These are phyloP conservation scores for Fusarium papillatum DNA, from an alignment of 2,329 filamentous ascomycete species.

Conservation along the genomic window DNA sequence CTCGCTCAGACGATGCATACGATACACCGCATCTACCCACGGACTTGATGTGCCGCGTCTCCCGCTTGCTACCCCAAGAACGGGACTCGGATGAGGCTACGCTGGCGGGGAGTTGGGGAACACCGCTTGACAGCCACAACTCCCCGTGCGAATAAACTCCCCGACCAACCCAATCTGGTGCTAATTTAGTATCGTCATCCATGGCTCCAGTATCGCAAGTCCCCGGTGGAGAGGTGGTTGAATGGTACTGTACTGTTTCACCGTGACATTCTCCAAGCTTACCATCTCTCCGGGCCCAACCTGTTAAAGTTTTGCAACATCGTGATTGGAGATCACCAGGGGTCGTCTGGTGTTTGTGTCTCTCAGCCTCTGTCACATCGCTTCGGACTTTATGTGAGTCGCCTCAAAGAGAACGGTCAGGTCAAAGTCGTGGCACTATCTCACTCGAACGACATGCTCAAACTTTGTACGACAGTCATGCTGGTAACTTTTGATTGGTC, in stretches of 20 bases:
- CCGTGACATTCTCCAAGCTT: background rate
- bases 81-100: background rate
- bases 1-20: background rate
- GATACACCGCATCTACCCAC: background rate
- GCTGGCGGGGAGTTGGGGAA: background rate
- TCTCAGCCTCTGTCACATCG: background rate
- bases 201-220: too few species aligned
- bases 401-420: background rate
- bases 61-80: background rate
- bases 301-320: background rate
- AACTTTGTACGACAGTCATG: slow-evolving; percentile 1
- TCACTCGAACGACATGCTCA: background rate
- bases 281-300: background rate
- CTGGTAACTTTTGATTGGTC: background rate
- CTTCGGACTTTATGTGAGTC: background rate
- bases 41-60: slow-evolving; percentile 3
- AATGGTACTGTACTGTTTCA: background rate
- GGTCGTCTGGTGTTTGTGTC: slow-evolving; percentile 17
- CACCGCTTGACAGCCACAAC: background rate
- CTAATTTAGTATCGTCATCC: background rate
- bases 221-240: background rate
- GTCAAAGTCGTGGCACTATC: background rate
- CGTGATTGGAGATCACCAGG: slow-evolving; percentile 24
- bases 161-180: slow-evolving; percentile 3
- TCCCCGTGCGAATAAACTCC: slow-evolving; percentile 1